Base-by-base conservation (phyloP, 2,329 filamentous ascomycete species). In the Monosporascus sp. region DNA sequence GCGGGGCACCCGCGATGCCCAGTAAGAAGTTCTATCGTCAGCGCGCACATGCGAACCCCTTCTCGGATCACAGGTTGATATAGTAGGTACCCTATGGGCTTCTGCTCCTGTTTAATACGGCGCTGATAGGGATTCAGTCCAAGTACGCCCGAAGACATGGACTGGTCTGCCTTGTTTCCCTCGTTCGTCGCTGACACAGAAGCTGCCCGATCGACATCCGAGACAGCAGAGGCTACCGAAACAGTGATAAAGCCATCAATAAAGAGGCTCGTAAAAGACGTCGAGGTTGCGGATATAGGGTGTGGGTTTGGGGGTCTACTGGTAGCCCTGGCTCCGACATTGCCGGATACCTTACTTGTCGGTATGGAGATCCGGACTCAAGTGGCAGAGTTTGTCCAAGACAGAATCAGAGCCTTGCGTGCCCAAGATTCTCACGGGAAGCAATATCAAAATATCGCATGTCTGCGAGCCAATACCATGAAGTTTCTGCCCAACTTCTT, bases 401-500 rank as follows among this genome's bases (percentile, higher is more conserved):
- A 95, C 61, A 87, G 91, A 65, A 89, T 96, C 68, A 83, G 84
- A 60, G 93, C 92, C 5, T 78, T 97, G 19, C 85, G 94, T 4
- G 74, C 77, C 14, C 86, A 92, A 65, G 80, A 82, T 58, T 65
- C 74, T 6, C 74, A 75, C 6, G 67, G 69, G 27, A 70, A 73
- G 49, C 71, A 75, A 47, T 97, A 91, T 70, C 87, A 95, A 67
- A 99, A 99, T 70, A 87, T 93, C 51, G 86, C 88, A 37, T 95
- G 91, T 67, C 77, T 99, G 48, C 87, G 94, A 57, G 89, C 90
- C 60, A 99, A 99, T 75, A 90, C 91, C 5, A 99, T 99, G 94
- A 99, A 99, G 70, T 99, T 97, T 72, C 78, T 99, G n/a, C 93
- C 95, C 57, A 97, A 99, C 68, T 96, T 97, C 78, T 97, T 99